A percentile compares a stretch with the other conserved stretches of the same genome.
These are phyloP conservation scores for Baorangia bicolor DNA, from an alignment of 768 basidiomycete genomes.

Conservation along the genomic window DNA sequence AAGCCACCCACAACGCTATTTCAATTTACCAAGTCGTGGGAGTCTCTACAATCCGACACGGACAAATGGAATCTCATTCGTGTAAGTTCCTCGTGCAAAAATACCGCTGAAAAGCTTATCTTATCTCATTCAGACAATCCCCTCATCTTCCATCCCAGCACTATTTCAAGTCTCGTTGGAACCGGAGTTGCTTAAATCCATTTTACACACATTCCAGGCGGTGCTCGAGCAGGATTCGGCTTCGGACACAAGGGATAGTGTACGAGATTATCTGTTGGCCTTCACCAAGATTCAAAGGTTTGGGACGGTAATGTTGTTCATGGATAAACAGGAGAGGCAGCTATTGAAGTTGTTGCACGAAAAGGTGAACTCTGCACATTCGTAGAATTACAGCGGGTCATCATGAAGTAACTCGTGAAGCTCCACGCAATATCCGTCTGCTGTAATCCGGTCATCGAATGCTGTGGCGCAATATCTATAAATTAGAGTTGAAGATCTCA, in stretches of 20 bases:
- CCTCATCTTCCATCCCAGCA: constrained; percentile 52
- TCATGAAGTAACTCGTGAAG: background rate
- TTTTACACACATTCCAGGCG: constrained; percentile 52
- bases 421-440: no score
- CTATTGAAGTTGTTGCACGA: constrained; percentile 48
- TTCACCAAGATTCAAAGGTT: constrained; percentile 61
- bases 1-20: constrained; percentile 50
- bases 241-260: constrained; percentile 16
- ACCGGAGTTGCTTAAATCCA: constrained; percentile 54
- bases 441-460: background rate
- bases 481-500: background rate
- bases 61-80: constrained; percentile 59
- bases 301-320: constrained; percentile 58
- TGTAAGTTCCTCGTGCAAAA: constrained; percentile 40
- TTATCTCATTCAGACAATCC: constrained; percentile 44
- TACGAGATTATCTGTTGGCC: constrained; percentile 50
- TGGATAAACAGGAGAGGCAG: constrained; percentile 54
- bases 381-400: background rate
- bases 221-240: constrained; percentile 22
- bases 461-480: background rate
- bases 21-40: constrained; percentile 65
- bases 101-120: background rate
- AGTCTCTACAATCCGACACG: constrained; percentile 35
- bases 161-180: constrained; percentile 74
- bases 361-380: constrained; percentile 13